Conservation (phyloP, 106 monocot genomes). For the Allium sativum region DNA sequence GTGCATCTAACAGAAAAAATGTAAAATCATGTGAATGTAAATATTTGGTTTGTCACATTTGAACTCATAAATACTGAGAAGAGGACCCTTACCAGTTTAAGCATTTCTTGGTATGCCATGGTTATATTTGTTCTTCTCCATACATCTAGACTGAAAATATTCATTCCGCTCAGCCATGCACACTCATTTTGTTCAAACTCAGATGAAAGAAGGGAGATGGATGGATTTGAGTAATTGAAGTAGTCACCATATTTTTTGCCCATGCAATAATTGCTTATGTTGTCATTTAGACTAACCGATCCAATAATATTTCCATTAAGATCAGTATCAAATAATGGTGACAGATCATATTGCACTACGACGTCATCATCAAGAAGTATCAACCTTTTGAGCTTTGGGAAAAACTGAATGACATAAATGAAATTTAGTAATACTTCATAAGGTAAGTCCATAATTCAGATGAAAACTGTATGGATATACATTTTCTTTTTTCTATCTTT, state of each 20-base stretch:
- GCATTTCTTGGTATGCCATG: conserved; percentile 31
- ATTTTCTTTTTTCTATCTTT: too few relatives aligned
- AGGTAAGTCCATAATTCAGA: too few relatives aligned
- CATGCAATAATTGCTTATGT: conserved; percentile 10
- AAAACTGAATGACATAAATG: conserved; percentile 16
- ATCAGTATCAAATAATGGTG: conserved; percentile 34
- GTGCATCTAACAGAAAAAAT: too few relatives aligned
- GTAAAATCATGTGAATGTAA: too few relatives aligned
- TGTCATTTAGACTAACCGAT: conserved; percentile 13
- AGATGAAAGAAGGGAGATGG: conserved; percentile 2
- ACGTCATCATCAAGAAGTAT: conserved; percentile 63
- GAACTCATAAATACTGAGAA: not conserved
- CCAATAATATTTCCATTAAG: conserved; percentile 36
- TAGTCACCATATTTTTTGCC: conserved; percentile 25
- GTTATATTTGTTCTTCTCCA: conserved; percentile 48
- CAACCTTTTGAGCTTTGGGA: conserved; percentile 51
- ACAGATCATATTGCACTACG: conserved; percentile 41
- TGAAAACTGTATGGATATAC: too few relatives aligned
- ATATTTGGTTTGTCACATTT: too few relatives aligned
- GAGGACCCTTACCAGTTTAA: conserved; percentile 32
- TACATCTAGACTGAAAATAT: conserved; percentile 33
- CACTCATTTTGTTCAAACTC: conserved; percentile 17
- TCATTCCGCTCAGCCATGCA: conserved; percentile 47
- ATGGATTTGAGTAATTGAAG: conserved; percentile 52
- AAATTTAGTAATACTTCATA: too few relatives aligned